These are phyloP conservation scores for Nematocida displodere DNA, from an alignment of 371 early-diverging fungal species.

Conservation along the genomic window DNA sequence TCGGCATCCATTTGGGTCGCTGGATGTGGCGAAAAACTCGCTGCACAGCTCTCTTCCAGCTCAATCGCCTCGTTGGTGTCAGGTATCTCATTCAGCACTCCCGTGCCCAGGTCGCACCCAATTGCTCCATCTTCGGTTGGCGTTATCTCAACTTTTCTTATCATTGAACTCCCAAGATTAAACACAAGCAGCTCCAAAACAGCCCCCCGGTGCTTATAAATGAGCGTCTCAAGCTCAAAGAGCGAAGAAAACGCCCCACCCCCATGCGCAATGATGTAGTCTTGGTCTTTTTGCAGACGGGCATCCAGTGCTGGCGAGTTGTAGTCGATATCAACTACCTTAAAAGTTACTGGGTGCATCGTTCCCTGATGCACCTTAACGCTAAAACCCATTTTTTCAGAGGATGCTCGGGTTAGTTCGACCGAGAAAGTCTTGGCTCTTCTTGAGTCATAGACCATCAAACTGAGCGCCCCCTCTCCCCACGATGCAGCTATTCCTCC, in stretches of 20 bases:
- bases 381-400: slow-evolving; percentile 55
- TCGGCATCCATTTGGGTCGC: neutral
- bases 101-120: slow-evolving; percentile 57
- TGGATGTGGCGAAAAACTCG: neutral
- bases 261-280: slow-evolving; percentile 60
- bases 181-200: slow-evolving; percentile 45
- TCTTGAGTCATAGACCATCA: slow-evolving; percentile 52
- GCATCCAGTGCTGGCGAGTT: slow-evolving; percentile 48
- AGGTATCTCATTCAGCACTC: slow-evolving; percentile 54
- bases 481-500: slow-evolving; percentile 43
- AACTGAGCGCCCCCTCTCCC: slow-evolving; percentile 30
- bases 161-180: slow-evolving; percentile 46
- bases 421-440: slow-evolving; percentile 8
- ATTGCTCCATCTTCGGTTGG: slow-evolving; percentile 38
- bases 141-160: slow-evolving; percentile 46
- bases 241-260: slow-evolving; percentile 7
- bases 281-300: slow-evolving; percentile 47
- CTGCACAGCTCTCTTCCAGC: neutral
- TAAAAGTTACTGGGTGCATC: slow-evolving; percentile 32
- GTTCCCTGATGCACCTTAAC: slow-evolving; percentile 38
- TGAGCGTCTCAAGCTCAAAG: slow-evolving; percentile 15
- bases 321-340: slow-evolving; percentile 46
- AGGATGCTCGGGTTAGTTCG: slow-evolving; percentile 32
- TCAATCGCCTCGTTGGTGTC: slow-evolving; percentile 3
- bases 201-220: slow-evolving; percentile 39